Percentiles rank a stretch among this genome's conserved stretches.
Conservation (phyloP, 2,329 filamentous ascomycete species). For the Penicillium hesseltinei region DNA sequence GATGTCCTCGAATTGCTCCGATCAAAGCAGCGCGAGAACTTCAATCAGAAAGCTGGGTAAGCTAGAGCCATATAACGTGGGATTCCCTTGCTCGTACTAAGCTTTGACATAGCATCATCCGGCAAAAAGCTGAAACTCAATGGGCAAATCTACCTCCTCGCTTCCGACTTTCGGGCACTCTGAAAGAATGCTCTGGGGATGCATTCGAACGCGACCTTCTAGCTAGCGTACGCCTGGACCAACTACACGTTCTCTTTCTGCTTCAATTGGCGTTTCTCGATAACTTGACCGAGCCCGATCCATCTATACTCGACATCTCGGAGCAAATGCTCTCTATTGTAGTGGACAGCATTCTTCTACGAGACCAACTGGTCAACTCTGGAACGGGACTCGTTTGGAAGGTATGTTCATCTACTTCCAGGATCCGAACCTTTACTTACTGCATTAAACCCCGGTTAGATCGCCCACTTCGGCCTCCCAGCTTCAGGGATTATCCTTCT, state of each 20-base stretch:
- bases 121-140: constrained; percentile 21
- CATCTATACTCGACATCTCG: constrained; percentile 25
- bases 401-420: constrained; percentile 9
- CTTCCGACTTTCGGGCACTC: constrained; percentile 19
- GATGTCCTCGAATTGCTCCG: constrained; percentile 27
- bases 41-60: constrained; percentile 17
- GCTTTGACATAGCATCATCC: constrained; percentile 22
- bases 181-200: constrained; percentile 21
- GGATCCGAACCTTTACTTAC: neutral
- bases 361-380: constrained; percentile 29
- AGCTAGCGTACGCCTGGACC: constrained; percentile 25
- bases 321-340: constrained; percentile 28
- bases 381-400: constrained; percentile 30
- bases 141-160: constrained; percentile 23
- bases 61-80: neutral
- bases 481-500: constrained; percentile 31
- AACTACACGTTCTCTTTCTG: constrained; percentile 29
- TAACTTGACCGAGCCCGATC: constrained; percentile 25
- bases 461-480: constrained; percentile 32
- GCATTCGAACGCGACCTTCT: constrained; percentile 30
- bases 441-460: constrained; percentile 7
- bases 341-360: constrained; percentile 26
- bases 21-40: constrained; percentile 22
- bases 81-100: neutral
- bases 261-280: constrained; percentile 22